Evolutionary conservation across 2,329 filamentous ascomycete genomes (phyloP).

Genomic region (Paracorniculantispora psalliotae): DNA sequence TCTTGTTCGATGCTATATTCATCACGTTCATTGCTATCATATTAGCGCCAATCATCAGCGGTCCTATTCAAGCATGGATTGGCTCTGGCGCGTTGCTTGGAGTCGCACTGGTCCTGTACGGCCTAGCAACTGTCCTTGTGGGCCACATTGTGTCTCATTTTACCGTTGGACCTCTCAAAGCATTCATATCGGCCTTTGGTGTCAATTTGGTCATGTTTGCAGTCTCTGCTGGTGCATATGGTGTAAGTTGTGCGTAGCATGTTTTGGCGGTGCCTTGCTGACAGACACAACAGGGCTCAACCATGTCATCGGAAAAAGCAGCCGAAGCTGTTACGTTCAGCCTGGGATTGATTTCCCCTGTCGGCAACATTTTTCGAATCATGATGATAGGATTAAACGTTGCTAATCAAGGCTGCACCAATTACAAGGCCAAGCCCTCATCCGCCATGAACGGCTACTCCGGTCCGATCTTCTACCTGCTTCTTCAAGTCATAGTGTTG

Average conservation of each 20-base stretch:
- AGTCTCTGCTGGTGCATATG: neutral
- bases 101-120: constrained; percentile 72
- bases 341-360: constrained; percentile 20
- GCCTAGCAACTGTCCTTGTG: constrained; percentile 64
- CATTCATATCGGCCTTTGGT: constrained; percentile 63
- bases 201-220: constrained; percentile 57
- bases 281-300: neutral
- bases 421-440: constrained; percentile 59
- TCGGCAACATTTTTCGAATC: constrained; percentile 55
- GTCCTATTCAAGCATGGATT: constrained; percentile 42
- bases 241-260: neutral
- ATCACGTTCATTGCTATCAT: constrained; percentile 59
- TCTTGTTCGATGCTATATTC: constrained; percentile 69
- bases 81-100: constrained; percentile 69
- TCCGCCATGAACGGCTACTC: constrained; percentile 66
- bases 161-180: constrained; percentile 64
- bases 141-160: constrained; percentile 61
- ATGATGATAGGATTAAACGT: constrained; percentile 72
- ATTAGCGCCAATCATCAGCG: constrained; percentile 34
- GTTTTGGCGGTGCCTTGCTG: neutral
- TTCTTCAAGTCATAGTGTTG: constrained; percentile 64
- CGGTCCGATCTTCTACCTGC: constrained; percentile 73
- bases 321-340: constrained; percentile 17
- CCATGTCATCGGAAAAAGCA: constrained; percentile 6
- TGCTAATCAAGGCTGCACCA: constrained; percentile 68